These are phyloP conservation scores for Talaromyces amestolkiae DNA, from an alignment of 2,329 filamentous ascomycete genomes.

Conservation along the genomic window DNA sequence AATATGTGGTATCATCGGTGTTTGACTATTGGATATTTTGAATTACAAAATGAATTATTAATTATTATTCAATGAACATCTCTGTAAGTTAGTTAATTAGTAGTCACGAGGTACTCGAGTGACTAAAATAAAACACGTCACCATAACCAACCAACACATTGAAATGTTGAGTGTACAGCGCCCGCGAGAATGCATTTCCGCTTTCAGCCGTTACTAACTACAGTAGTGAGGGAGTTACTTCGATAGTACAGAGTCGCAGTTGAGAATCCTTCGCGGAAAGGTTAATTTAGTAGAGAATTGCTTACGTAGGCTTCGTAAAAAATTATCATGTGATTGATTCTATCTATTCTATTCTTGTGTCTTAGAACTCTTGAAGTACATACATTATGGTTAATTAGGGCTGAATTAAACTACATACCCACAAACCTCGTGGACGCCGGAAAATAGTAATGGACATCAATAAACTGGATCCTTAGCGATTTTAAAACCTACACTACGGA, in stretches of 20 bases:
- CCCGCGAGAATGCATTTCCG: neutral
- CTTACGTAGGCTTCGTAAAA: neutral
- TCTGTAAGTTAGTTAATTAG: no score
- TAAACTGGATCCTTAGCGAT: neutral
- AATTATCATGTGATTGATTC: neutral
- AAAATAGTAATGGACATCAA: neutral
- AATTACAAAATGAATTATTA: neutral
- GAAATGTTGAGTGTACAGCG: neutral
- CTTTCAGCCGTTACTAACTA: neutral
- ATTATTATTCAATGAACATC: neutral
- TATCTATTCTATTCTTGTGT: neutral
- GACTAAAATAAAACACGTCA: neutral
- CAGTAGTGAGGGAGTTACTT: neutral
- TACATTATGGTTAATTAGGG: neutral
- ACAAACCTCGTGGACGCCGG: neutral
- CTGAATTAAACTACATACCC: constrained; percentile 13
- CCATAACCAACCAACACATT: neutral
- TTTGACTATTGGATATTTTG: neutral
- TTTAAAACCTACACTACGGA: neutral
- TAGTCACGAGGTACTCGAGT: neutral
- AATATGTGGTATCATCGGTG: neutral
- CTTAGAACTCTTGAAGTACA: neutral
- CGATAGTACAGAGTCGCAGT: neutral
- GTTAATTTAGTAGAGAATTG: neutral
- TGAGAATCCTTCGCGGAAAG: neutral